A percentile compares a stretch with the other conserved stretches of the same genome.
phyloP scores from a whole-genome alignment of 331 rosid genomes.

The Rosa hybrid region DNA sequence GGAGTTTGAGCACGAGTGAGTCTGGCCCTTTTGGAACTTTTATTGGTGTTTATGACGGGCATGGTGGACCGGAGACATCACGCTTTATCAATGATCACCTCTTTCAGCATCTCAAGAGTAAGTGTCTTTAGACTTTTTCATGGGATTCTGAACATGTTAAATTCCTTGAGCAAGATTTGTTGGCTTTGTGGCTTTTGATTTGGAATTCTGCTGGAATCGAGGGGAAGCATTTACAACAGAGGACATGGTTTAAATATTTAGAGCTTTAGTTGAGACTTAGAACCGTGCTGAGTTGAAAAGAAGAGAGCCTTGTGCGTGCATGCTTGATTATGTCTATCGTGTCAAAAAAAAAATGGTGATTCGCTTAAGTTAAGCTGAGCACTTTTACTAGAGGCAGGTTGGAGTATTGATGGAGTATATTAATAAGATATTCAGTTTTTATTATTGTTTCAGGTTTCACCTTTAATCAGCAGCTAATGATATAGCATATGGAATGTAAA shows the following conservation, averaged over 20 bases:
- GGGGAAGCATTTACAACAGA: neutral
- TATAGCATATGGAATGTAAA: neutral
- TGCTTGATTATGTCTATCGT: neutral
- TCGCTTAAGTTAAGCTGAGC: neutral
- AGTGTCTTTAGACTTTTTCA: slow-evolving; percentile 30
- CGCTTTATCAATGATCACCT: slow-evolving; percentile 83
- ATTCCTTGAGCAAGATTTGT: neutral
- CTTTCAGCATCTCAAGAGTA: slow-evolving; percentile 91
- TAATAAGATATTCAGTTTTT: neutral
- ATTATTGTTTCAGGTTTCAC: neutral
- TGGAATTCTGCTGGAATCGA: neutral
- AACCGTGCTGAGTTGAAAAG: slow-evolving; percentile 4
- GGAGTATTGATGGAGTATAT: neutral
- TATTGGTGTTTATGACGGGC: slow-evolving; percentile 93
- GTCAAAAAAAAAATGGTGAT: neutral
- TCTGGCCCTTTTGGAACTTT: slow-evolving; percentile 90
- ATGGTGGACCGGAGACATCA: slow-evolving; percentile 98
- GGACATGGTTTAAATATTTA: neutral
- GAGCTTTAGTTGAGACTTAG: neutral
- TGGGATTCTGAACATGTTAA: neutral
- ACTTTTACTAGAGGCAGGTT: neutral
- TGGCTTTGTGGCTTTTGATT: neutral
- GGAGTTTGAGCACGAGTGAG: slow-evolving; percentile 73
- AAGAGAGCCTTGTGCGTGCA: neutral
- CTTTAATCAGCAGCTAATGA: neutral